Evolutionary conservation across 805 yeast species (phyloP).

Genomic region (Suhomyces tanzawaensis): DNA sequence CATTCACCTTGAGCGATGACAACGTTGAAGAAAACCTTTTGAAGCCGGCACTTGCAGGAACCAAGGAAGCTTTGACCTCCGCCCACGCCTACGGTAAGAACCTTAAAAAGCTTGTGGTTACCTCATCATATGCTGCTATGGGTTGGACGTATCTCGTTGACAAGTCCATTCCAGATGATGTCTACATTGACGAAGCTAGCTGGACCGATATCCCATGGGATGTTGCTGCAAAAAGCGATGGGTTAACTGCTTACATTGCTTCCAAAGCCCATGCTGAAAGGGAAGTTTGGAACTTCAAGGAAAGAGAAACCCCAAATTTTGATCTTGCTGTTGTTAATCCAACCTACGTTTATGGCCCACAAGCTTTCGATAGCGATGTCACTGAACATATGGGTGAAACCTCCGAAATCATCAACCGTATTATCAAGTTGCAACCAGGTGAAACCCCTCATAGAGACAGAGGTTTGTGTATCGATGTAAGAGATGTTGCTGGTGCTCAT

Average conservation of each 20-base stretch:
- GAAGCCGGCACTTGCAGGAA: slow-evolving; percentile 31
- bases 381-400: slow-evolving; percentile 12
- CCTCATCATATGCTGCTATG: slow-evolving; percentile 23
- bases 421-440: slow-evolving; percentile 14
- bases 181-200: slow-evolving; percentile 40
- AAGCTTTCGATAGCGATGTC: slow-evolving; percentile 30
- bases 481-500: slow-evolving; percentile 49
- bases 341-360: slow-evolving; percentile 41
- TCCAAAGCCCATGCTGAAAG: slow-evolving; percentile 63
- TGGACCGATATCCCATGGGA: slow-evolving; percentile 58
- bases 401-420: slow-evolving; percentile 15
- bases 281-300: slow-evolving; percentile 57
- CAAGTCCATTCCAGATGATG: slow-evolving; percentile 8
- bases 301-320: slow-evolving; percentile 24
- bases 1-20: slow-evolving; percentile 19
- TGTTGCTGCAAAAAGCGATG: slow-evolving; percentile 39
- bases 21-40: slow-evolving; percentile 21
- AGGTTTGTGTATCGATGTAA: slow-evolving; percentile 32
- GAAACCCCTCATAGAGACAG: slow-evolving; percentile 10
- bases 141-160: slow-evolving; percentile 21
- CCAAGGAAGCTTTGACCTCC: slow-evolving; percentile 22
- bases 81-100: slow-evolving; percentile 17
- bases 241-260: slow-evolving; percentile 49
- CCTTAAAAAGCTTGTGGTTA: slow-evolving; percentile 20
- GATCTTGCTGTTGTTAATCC: slow-evolving; percentile 33